Base-by-base conservation (phyloP, 1,284 basidiomycete species). In the Irpex sp. region DNA sequence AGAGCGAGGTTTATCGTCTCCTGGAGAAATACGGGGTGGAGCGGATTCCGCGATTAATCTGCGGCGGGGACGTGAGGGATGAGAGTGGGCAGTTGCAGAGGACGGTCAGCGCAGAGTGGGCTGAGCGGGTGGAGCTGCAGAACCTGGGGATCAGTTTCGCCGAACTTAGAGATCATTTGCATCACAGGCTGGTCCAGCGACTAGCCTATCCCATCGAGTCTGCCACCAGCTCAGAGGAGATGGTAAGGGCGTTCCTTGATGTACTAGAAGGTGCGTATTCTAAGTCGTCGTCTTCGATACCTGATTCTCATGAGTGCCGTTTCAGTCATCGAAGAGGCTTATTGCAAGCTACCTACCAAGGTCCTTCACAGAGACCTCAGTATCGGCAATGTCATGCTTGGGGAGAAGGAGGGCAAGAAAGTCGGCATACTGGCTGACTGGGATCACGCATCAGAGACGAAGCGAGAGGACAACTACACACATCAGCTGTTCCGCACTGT, bases 21-120 rank as follows among this genome's bases (percentile, higher is more conserved):
- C 59, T 61, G 11, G 17, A 46, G 19, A 46, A 19, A 39, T 37
- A 56, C 35, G 21, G 47, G 2, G 59, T 61, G 8, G 36, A 50
- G 17, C 51, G 37, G 53, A n/a, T 61, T 4, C 59, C 59, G n/a
- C 3, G 43, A 15, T 19, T 61, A 11, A n/a, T 61, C 21, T 61
- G 55, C 53, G 59, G 59, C 19, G 59, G 59, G 6, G 59, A 61
- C 19, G 59, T 61, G 37, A 15, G 33, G 15, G n/a, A 49, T 33
- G 37, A 37, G 35, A 7, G 9, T 21, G 19, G 26, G 6, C 5
- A 56, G 33, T 13, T 9, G 15, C 60, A 61, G 9, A 8, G n/a
- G n/a, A 57, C 53, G n/a, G 15, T 35, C 8, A 39, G 31, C 17
- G 31, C 43, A n/a, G 36, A 11, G 9, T 47, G 35, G 26, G 50